Base-by-base conservation (phyloP, 2,329 filamentous ascomycete species). In the Penicillium sp. region DNA sequence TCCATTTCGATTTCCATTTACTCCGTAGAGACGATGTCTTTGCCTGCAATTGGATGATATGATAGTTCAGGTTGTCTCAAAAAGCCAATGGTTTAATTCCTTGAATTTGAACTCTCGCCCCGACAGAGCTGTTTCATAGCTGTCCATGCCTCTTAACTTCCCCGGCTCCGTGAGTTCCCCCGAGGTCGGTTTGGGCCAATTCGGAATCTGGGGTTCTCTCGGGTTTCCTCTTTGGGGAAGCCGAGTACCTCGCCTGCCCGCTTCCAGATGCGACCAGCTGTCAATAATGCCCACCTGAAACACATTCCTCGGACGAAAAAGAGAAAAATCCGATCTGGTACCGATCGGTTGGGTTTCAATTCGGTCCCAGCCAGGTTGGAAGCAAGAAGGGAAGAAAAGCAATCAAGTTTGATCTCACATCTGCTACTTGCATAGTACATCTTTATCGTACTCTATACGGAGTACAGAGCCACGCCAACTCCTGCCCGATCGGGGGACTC, bases 401-500 rank as follows among this genome's bases (percentile, higher is more conserved):
- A 43, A 11, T 19, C 40, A 6, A 14, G 18, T 5, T 42, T 26
- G 40, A 43, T 13, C 23, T 29, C 39, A 42, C 39, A 42, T 42
- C 16, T 26, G 14, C 39, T n/a, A 18, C 21, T 19, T 14, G n/a
- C 14, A n/a, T n/a, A n/a, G n/a, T n/a, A n/a, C n/a, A n/a, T n/a
- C n/a, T n/a, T n/a, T n/a, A n/a, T n/a, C n/a, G n/a, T n/a, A n/a
- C n/a, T n/a, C n/a, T n/a, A n/a, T n/a, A n/a, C n/a, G n/a, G n/a
- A 11, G 36, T 39, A 23, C 39, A 26, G 16, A 45, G 19, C 51
- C 55, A 48, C 55, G 55, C 51, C 43, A 58, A 39, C 52, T 48
- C 18, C 31, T 54, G 19, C 55, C 55, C 51, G 48, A 52, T 58
- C 14, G 48, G 51, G 55, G 14, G 31, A 54, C 10, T 28, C 55